Conservation (phyloP, 176 grass and related monocot genomes). For the Oryza rufipogon region DNA sequence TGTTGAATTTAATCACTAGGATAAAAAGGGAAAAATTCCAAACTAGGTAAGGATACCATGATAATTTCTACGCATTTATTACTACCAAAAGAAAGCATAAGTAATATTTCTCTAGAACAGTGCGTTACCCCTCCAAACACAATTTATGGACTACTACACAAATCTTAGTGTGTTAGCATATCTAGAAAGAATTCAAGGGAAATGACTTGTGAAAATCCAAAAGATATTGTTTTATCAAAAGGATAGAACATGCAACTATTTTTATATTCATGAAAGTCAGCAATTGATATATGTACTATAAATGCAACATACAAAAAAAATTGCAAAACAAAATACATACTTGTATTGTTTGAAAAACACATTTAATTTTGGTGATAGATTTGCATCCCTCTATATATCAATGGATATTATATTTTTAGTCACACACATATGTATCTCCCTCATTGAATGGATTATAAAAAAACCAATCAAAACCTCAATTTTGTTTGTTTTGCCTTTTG, state of each 20-base stretch:
- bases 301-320: slow-evolving; percentile 24
- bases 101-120: background rate
- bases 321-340: background rate
- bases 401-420: background rate
- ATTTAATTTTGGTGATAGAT: slow-evolving; percentile 39
- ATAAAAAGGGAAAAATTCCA: background rate
- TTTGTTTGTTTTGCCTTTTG: background rate
- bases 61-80: background rate
- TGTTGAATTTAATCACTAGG: background rate
- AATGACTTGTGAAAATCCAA: background rate
- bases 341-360: background rate
- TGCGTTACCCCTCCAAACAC: background rate
- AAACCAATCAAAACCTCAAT: background rate
- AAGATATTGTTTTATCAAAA: background rate
- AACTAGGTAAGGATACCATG: background rate
- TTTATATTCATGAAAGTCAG: background rate
- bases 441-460: background rate
- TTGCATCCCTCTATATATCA: background rate
- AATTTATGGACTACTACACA: background rate
- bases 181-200: background rate
- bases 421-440: background rate
- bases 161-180: background rate
- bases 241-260: background rate
- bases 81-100: background rate
- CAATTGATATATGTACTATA: slow-evolving; percentile 3